Conservation (phyloP, 1,284 basidiomycete species). For the Rhizoctonia solani region DNA sequence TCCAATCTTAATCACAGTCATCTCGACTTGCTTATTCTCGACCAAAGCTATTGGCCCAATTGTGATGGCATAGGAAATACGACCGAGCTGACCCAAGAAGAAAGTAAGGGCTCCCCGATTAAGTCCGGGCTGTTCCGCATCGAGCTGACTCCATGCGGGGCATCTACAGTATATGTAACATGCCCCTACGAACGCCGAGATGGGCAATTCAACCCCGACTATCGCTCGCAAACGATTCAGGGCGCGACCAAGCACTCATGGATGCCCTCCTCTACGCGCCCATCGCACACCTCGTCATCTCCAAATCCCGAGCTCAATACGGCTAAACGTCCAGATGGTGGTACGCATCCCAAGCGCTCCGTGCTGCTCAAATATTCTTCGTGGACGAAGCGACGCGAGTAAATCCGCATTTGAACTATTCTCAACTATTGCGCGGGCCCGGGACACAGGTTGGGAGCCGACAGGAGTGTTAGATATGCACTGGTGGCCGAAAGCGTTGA, state of each 20-base stretch:
- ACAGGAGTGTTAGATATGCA: slow-evolving; percentile 42
- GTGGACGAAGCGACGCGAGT: slow-evolving; percentile 44
- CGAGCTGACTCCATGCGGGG: no score
- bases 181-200: slow-evolving; percentile 43
- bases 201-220: slow-evolving; percentile 47
- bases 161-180: slow-evolving; percentile 39
- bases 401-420: slow-evolving; percentile 47
- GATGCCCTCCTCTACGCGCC: slow-evolving; percentile 46
- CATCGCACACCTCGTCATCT: slow-evolving; percentile 41
- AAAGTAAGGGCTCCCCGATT: slow-evolving; percentile 11
- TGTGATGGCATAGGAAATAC: slow-evolving; percentile 39
- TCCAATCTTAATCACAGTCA: neutral
- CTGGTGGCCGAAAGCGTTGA: slow-evolving; percentile 41
- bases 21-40: neutral
- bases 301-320: slow-evolving; percentile 37
- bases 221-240: slow-evolving; percentile 44
- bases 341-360: slow-evolving; percentile 9
- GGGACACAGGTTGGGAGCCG: slow-evolving; percentile 36
- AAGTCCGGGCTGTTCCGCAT: no score
- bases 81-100: slow-evolving; percentile 39
- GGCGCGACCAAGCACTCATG: slow-evolving; percentile 43
- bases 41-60: slow-evolving; percentile 39
- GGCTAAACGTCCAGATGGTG: slow-evolving; percentile 1
- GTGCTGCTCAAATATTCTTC: slow-evolving; percentile 40
- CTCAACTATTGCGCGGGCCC: slow-evolving; percentile 46